Evolutionary conservation across 306 rosid species (phyloP).

Genomic region (Calophaca sinica): DNA sequence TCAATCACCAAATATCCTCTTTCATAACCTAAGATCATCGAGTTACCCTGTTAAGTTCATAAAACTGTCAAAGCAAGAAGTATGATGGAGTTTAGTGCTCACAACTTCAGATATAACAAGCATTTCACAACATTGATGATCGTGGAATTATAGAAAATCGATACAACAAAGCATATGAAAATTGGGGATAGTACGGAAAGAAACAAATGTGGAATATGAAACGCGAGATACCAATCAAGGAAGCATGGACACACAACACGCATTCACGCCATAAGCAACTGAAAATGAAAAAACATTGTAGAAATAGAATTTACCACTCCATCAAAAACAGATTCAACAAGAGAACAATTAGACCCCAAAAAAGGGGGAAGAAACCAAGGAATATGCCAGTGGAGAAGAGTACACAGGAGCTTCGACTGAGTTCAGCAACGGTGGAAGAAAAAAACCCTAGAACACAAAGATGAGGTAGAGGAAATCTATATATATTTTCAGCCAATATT

Average conservation of each 20-base stretch:
- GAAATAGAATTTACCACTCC: slow-evolving; percentile 20
- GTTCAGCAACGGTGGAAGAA: slow-evolving; percentile 39
- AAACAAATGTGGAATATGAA: not conserved
- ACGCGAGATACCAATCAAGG: slow-evolving; percentile 1
- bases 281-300: not conserved
- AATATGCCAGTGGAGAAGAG: slow-evolving; percentile 41
- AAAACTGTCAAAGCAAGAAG: not conserved
- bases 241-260: not conserved
- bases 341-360: not conserved
- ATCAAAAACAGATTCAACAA: slow-evolving; percentile 18
- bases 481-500: not conserved
- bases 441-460: slow-evolving; percentile 49
- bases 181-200: not conserved
- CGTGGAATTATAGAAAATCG: slow-evolving; percentile 1
- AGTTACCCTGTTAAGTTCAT: not conserved
- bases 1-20: slow-evolving; percentile 18
- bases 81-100: slow-evolving; percentile 20
- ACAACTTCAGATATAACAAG: not conserved
- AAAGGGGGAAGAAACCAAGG: not conserved
- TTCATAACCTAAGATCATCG: slow-evolving; percentile 7
- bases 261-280: not conserved
- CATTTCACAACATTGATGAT: not conserved
- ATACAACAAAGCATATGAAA: not conserved
- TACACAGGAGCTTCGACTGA: not conserved
- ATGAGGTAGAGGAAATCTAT: not conserved